phyloP scores from a whole-genome alignment of 208 protist genomes.

The Trypanosoma vivax region DNA sequence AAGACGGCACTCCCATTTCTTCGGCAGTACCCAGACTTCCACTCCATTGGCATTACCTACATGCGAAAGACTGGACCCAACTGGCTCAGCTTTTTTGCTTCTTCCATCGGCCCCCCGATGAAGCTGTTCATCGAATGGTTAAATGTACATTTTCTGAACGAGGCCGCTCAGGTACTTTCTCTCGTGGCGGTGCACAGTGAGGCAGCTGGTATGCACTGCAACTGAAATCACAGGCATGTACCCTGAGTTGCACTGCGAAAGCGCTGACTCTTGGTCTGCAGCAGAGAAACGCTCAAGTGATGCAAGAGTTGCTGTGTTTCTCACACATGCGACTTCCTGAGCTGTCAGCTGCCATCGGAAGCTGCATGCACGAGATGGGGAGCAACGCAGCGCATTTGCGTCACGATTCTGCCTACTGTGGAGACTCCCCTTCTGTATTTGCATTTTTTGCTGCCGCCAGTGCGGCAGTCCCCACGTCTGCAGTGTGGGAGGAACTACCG shows the following conservation, averaged over 20 bases:
- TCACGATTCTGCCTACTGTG: too few relatives aligned
- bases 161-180: conserved; percentile 60
- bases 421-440: too few relatives aligned
- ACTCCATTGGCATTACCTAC: conserved; percentile 56
- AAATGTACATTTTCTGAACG: conserved; percentile 39
- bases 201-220: not conserved
- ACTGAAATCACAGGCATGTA: conserved; percentile 20
- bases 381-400: too few relatives aligned
- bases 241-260: conserved; percentile 26
- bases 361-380: too few relatives aligned
- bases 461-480: too few relatives aligned
- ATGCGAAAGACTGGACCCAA: conserved; percentile 71
- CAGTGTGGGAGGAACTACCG: too few relatives aligned
- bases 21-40: conserved; percentile 62
- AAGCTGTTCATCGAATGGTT: conserved; percentile 68
- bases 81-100: conserved; percentile 49
- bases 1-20: conserved; percentile 41
- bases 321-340: too few relatives aligned
- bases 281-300: too few relatives aligned
- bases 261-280: conserved; percentile 29
- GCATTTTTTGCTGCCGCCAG: too few relatives aligned
- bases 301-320: too few relatives aligned
- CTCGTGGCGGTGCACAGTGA: conserved; percentile 54
- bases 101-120: conserved; percentile 52
- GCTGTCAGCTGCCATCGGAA: too few relatives aligned